Evolutionary conservation across 345 rosid species (phyloP), one percentile per base, ranked within the genome.

Genomic region (Euphorbia pulcherrima): DNA sequence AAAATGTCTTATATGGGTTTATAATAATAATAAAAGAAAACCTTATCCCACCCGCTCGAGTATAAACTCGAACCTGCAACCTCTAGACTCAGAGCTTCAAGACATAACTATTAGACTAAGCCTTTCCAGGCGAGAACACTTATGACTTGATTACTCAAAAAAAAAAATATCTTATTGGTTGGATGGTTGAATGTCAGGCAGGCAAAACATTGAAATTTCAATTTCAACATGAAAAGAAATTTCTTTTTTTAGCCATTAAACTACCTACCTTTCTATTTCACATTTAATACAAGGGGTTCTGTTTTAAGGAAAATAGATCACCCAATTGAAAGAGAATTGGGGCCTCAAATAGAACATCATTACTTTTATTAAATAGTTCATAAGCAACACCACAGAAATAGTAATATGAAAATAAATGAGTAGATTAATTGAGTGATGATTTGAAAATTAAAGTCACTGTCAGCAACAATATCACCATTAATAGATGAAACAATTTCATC

Each of bases 141-240:
- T n/a, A n/a, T n/a, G n/a, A n/a, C n/a, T n/a, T n/a, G n/a, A n/a
- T n/a, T n/a, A n/a, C n/a, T n/a, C n/a, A n/a, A n/a, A n/a, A n/a
- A n/a, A n/a, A n/a, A n/a, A n/a, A n/a, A n/a, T 33, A 33, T 33
- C 37, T 33, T 33, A 2, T 3, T 3, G 37, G 50, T 44, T 27
- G 68, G 69, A 39, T 48, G 75, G 65, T 48, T 33, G 63, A 47
- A n/a, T 13, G 50, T 8, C 28, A 56, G 56, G 64, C 51, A 17
- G 35, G n/a, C 41, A 35, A 11, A 40, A 30, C 61, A 55, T 48
- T 46, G 18, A 33, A 33, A 50, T 50, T 23, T 46, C 27, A 54
- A 63, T 47, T 8, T 57, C n/a, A 14, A 68, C 54, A 40, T 61
- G 14, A 54, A 41, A 63, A 54, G 70, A 65, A 2, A 56, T 28